These are phyloP conservation scores for Coemansia sp. DNA, from an alignment of 192 early-diverging fungal species.

Conservation along the genomic window DNA sequence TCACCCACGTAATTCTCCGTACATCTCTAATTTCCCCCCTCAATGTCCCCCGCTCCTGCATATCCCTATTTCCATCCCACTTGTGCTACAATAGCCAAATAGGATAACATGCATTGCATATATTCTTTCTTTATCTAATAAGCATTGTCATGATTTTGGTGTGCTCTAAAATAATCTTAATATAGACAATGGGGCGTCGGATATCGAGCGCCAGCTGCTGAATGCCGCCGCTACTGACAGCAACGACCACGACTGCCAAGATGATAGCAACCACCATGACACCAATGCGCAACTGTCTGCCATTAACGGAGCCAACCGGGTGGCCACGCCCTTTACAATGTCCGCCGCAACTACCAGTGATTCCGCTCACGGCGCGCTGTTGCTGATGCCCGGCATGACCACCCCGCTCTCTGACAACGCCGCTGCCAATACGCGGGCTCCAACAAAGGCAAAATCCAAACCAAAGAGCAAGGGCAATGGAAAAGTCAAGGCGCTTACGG, in stretches of 20 bases:
- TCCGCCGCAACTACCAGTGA: slow-evolving; percentile 13
- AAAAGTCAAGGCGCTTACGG: slow-evolving; percentile 13
- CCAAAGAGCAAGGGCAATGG: slow-evolving; percentile 1
- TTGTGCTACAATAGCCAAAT: slow-evolving; percentile 8
- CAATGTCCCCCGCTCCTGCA: slow-evolving; percentile 1
- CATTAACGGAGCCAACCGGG: slow-evolving; percentile 4
- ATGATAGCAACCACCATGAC: not conserved
- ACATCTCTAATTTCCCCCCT: not conserved
- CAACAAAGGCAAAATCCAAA: not conserved
- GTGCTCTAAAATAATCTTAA: slow-evolving; percentile 10
- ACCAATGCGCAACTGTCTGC: not conserved
- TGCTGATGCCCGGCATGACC: slow-evolving; percentile 5
- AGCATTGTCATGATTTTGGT: slow-evolving; percentile 10
- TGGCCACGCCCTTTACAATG: slow-evolving; percentile 14
- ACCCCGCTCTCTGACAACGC: not conserved
- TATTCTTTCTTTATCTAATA: slow-evolving; percentile 13
- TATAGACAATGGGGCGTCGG: slow-evolving; percentile 11
- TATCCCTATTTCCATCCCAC: not conserved
- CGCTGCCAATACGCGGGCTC: not conserved
- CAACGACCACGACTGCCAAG: not conserved
- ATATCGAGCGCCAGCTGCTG: slow-evolving; percentile 28
- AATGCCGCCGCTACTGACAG: not conserved
- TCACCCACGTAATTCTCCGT: not conserved
- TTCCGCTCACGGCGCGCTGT: not conserved
- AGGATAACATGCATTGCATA: slow-evolving; percentile 12